Conservation (phyloP, 2,329 filamentous ascomycete species). For the Trichoderma brevicompactum region DNA sequence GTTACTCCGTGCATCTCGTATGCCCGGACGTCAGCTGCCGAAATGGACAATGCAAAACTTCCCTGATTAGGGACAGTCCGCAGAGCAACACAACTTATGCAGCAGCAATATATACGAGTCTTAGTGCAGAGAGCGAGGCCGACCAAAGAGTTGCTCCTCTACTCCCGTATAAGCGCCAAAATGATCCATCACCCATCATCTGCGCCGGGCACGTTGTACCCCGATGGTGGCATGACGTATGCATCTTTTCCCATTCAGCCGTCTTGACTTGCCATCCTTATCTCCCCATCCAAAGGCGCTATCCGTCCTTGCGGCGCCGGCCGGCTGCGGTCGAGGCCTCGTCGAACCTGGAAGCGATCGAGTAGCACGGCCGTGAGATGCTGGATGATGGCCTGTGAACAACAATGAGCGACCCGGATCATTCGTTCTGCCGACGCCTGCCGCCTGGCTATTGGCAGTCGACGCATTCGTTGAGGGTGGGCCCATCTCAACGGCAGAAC, state of each 20-base stretch:
- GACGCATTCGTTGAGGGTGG: constrained; percentile 19
- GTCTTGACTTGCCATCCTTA: neutral
- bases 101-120: constrained; percentile 4
- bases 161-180: constrained; percentile 8
- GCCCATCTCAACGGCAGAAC: constrained; percentile 25
- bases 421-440: constrained; percentile 24
- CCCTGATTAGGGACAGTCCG: constrained; percentile 16
- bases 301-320: neutral
- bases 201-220: constrained; percentile 11
- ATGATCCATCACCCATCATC: neutral
- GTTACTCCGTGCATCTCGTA: constrained; percentile 27
- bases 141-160: neutral
- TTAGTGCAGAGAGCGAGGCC: neutral
- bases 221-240: constrained; percentile 23
- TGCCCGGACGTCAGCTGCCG: constrained; percentile 27
- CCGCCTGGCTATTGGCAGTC: constrained; percentile 2
- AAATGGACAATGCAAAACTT: constrained; percentile 15
- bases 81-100: constrained; percentile 16
- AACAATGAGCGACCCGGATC: constrained; percentile 17
- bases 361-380: neutral
- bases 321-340: neutral
- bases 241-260: neutral
- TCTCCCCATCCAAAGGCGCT: neutral
- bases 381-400: neutral
- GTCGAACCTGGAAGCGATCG: neutral